A percentile compares a stretch with the other conserved stretches of the same genome.
Conservation (phyloP, 164 flowering plant genomes). For the Saururus chinensis region DNA sequence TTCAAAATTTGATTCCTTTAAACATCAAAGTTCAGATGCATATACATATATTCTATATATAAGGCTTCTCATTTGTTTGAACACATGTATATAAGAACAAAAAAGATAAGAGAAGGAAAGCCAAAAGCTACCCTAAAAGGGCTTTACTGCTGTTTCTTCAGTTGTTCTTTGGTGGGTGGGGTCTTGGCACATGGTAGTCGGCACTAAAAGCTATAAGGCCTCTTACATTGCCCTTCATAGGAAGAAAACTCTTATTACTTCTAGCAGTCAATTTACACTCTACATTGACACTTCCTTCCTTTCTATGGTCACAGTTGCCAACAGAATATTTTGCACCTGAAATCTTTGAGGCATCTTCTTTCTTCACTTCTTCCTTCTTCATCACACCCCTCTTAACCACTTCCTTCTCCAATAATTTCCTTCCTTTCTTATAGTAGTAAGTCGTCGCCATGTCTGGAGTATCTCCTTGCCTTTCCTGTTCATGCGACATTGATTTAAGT, state of each 20-base stretch:
- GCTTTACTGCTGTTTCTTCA: slow-evolving; percentile 22
- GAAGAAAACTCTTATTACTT: slow-evolving; percentile 9
- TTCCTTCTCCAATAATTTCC: slow-evolving; percentile 22
- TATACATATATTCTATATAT: slow-evolving; percentile 20
- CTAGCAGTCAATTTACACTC: slow-evolving; percentile 20
- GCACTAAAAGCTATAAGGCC: slow-evolving; percentile 35
- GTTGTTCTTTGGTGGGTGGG: slow-evolving; percentile 58
- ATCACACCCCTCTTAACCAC: slow-evolving; percentile 2
- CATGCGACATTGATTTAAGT: background rate
- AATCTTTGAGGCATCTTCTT: slow-evolving; percentile 14
- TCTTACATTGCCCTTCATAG: slow-evolving; percentile 15
- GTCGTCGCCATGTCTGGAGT: background rate
- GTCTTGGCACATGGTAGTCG: slow-evolving; percentile 40
- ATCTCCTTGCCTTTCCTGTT: background rate
- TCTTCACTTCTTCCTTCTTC: slow-evolving; percentile 6
- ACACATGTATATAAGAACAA: slow-evolving; percentile 10
- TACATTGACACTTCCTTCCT: slow-evolving; percentile 10
- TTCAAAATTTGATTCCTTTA: slow-evolving; percentile 4
- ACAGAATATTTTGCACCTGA: slow-evolving; percentile 24
- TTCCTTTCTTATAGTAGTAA: slow-evolving; percentile 10
- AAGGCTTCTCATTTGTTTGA: slow-evolving; percentile 13
- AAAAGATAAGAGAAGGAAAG: background rate
- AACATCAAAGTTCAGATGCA: slow-evolving; percentile 12
- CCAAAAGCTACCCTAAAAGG: slow-evolving; percentile 4
- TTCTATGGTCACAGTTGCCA: slow-evolving; percentile 13